Conservation (phyloP, 2,329 filamentous ascomycete species). For the Fusarium multiceps region DNA sequence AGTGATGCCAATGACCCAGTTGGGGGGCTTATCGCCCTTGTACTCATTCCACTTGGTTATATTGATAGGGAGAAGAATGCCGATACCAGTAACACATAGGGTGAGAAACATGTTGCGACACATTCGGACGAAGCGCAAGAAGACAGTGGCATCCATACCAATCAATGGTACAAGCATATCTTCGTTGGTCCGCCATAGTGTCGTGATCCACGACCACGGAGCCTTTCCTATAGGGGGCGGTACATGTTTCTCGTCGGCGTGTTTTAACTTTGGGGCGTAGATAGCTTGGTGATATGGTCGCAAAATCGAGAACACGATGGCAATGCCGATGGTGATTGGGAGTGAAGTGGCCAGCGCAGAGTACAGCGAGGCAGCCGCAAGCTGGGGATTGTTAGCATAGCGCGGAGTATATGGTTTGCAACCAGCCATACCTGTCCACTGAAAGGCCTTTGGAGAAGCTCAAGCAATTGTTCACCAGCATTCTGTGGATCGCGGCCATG, state of each 20-base stretch:
- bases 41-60: slow-evolving; percentile 60
- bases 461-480: slow-evolving; percentile 58
- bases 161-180: slow-evolving; percentile 81
- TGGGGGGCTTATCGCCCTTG: no score
- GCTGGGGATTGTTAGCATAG: slow-evolving; percentile 34
- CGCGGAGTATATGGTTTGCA: not conserved
- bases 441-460: slow-evolving; percentile 64
- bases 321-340: slow-evolving; percentile 77
- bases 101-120: slow-evolving; percentile 87
- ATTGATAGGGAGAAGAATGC: slow-evolving; percentile 85
- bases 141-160: slow-evolving; percentile 90
- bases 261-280: slow-evolving; percentile 93
- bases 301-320: slow-evolving; percentile 85
- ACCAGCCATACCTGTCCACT: slow-evolving; percentile 55
- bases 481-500: slow-evolving; percentile 39
- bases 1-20: slow-evolving; percentile 70
- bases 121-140: slow-evolving; percentile 90
- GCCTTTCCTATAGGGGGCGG: slow-evolving; percentile 88
- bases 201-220: slow-evolving; percentile 87
- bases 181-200: slow-evolving; percentile 82
- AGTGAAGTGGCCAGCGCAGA: slow-evolving; percentile 85
- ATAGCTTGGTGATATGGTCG: slow-evolving; percentile 92
- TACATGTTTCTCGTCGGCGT: slow-evolving; percentile 89
- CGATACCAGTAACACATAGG: slow-evolving; percentile 77
- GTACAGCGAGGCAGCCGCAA: slow-evolving; percentile 68